These are phyloP conservation scores for Hamamelis virginiana DNA, from an alignment of 164 flowering plant genomes.

Conservation along the genomic window DNA sequence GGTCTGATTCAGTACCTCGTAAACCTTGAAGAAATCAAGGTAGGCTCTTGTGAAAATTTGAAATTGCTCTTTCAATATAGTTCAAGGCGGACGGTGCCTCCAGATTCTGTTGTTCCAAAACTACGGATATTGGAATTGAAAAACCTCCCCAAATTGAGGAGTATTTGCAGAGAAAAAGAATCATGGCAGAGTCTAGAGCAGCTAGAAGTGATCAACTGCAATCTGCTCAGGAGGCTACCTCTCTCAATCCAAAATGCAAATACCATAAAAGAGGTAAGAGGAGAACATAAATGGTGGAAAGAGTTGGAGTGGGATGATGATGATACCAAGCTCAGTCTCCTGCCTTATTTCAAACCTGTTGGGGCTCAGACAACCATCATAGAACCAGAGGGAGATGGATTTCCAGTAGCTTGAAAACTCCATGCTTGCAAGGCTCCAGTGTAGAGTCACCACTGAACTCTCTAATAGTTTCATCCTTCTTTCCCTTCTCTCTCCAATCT, in stretches of 20 bases:
- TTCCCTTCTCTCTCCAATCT: no score
- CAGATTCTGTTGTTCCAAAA: constrained; percentile 5
- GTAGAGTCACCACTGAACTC: no score
- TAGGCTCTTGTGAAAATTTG: constrained; percentile 8
- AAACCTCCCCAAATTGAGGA: constrained; percentile 12
- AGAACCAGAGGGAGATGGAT: no score
- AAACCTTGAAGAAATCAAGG: constrained; percentile 12
- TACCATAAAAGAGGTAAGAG: background rate
- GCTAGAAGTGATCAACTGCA: constrained; percentile 13
- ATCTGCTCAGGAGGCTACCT: constrained; percentile 10
- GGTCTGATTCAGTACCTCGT: background rate
- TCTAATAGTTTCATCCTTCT: no score
- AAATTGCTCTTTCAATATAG: background rate
- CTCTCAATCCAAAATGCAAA: background rate
- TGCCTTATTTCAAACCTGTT: background rate
- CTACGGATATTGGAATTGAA: constrained; percentile 1
- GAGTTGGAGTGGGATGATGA: background rate
- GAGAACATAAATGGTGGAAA: constrained; percentile 17
- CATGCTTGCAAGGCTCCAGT: no score
- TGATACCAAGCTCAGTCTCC: background rate
- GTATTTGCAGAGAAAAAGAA: background rate
- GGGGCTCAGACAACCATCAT: no score
- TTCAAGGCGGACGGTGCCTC: background rate
- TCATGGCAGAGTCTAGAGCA: constrained; percentile 4
- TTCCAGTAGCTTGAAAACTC: no score